Percentiles rank a stretch among this genome's conserved stretches.
Conservation (phyloP, 129 eudicot genomes). For the Mikania micrantha region DNA sequence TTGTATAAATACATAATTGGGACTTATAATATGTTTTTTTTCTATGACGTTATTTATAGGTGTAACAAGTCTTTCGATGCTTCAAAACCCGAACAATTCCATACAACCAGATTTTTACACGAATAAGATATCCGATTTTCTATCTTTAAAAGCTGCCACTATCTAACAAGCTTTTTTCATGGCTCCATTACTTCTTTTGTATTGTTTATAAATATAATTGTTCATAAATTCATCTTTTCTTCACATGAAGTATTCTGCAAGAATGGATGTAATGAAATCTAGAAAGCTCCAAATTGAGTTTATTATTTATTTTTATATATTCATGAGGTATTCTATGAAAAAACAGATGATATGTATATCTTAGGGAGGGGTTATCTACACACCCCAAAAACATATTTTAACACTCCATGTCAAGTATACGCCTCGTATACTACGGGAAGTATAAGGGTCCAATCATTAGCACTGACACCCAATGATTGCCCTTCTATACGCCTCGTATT, state of each 20-base stretch:
- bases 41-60: conserved; percentile 34
- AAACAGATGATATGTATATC: too few species aligned
- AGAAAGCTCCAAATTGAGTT: background rate
- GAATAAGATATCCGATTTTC: conserved; percentile 89
- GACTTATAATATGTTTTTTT: too few species aligned
- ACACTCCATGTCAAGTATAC: too few species aligned
- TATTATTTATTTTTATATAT: background rate
- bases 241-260: background rate
- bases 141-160: conserved; percentile 64
- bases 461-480: too few species aligned
- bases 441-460: too few species aligned
- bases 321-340: too few species aligned
- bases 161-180: conserved; percentile 32
- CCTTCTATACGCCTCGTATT: too few species aligned
- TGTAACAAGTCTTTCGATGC: conserved; percentile 77
- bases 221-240: conserved; percentile 1
- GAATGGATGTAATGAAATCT: background rate
- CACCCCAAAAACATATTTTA: too few species aligned
- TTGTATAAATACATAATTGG: background rate
- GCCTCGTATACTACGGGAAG: too few species aligned
- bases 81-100: conserved; percentile 73
- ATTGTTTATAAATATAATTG: conserved; percentile 4
- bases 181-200: background rate
- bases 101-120: conserved; percentile 98
- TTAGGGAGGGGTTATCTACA: too few species aligned